phyloP scores from a whole-genome alignment of 2,329 filamentous ascomycete species.

The Aspergillus cejpii region DNA sequence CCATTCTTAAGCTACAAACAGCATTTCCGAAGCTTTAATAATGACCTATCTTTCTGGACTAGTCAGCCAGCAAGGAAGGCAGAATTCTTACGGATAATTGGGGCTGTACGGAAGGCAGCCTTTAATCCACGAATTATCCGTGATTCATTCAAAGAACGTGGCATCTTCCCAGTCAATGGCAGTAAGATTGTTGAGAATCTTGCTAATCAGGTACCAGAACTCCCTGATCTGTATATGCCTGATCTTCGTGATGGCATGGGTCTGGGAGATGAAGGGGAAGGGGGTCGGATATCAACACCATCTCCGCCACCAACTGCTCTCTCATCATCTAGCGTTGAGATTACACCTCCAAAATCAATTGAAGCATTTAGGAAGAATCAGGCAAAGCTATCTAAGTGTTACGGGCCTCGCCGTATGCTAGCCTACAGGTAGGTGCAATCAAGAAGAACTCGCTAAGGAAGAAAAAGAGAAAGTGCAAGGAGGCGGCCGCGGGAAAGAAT shows the following conservation, averaged over 20 bases:
- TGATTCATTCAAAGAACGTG: background rate
- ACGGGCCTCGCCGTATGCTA: too few relatives aligned
- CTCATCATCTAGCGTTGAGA: too few relatives aligned
- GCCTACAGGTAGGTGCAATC: too few relatives aligned
- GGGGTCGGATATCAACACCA: background rate
- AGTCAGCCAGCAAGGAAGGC: background rate
- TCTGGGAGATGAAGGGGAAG: too few relatives aligned
- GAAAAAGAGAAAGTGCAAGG: too few relatives aligned
- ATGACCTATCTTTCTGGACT: background rate
- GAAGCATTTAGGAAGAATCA: too few relatives aligned
- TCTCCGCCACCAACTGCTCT: background rate
- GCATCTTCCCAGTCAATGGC: too few relatives aligned
- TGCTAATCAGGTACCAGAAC: background rate
- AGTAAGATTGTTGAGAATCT: background rate
- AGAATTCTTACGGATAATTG: background rate
- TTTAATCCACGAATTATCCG: background rate
- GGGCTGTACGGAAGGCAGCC: background rate
- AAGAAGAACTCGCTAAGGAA: background rate
- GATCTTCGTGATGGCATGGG: background rate
- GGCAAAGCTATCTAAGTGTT: too few relatives aligned
- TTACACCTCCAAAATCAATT: too few relatives aligned
- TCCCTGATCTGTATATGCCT: background rate
- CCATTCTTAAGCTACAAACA: too few relatives aligned
- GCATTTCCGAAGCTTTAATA: too few relatives aligned
- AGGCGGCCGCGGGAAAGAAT: too few relatives aligned